These are phyloP conservation scores for Malassezia slooffiae DNA, from an alignment of 1,284 basidiomycete species.

Conservation along the genomic window DNA sequence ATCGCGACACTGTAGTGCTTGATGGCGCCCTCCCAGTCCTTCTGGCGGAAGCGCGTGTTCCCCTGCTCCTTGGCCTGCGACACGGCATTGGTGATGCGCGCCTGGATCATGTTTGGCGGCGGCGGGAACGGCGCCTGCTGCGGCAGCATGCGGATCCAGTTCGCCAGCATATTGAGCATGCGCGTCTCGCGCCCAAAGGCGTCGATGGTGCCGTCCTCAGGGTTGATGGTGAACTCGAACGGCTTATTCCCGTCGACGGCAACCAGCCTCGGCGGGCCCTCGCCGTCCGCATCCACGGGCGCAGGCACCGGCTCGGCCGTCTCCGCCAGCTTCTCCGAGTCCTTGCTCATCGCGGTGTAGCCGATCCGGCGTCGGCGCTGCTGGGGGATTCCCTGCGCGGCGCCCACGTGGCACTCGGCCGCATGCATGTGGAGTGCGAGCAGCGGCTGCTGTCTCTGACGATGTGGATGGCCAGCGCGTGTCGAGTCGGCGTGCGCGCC, in stretches of 20 bases:
- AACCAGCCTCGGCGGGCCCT: conserved; percentile 8
- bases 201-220: neutral
- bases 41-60: conserved; percentile 34
- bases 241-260: conserved; percentile 7
- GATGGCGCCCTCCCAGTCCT: conserved; percentile 62
- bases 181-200: conserved; percentile 30
- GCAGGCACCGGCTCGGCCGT: too few species aligned
- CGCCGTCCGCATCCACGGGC: too few species aligned
- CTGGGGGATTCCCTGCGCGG: too few species aligned
- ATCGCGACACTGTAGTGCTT: conserved; percentile 73
- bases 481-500: neutral
- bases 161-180: conserved; percentile 43
- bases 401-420: too few species aligned
- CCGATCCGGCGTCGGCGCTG: too few species aligned
- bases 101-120: conserved; percentile 41
- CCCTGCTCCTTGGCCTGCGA: conserved; percentile 42
- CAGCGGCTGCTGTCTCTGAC: too few species aligned
- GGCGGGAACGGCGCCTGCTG: conserved; percentile 41
- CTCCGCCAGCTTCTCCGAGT: too few species aligned
- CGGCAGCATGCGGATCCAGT: conserved; percentile 31
- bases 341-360: too few species aligned
- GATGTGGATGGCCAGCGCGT: neutral
- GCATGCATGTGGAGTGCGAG: too few species aligned
- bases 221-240: conserved; percentile 8
- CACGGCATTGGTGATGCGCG: conserved; percentile 35